These are phyloP conservation scores for Mycena floridula DNA, from an alignment of 768 basidiomycete species.

Conservation along the genomic window DNA sequence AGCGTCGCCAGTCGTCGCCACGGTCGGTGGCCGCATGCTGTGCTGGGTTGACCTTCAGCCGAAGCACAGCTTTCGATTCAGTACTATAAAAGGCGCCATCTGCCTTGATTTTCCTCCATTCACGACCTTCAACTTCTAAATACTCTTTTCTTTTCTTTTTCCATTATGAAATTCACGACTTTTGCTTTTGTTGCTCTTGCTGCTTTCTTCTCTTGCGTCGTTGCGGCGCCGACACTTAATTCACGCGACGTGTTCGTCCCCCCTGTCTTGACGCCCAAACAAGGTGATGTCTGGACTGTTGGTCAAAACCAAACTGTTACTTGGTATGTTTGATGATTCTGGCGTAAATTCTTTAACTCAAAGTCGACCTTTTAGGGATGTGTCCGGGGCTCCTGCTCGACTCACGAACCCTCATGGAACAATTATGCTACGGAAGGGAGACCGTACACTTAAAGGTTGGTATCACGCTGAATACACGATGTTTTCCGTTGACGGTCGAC, in stretches of 20 bases:
- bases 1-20: no score
- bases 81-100: no score
- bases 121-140: background rate
- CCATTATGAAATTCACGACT: slow-evolving; percentile 2
- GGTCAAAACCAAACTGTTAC: slow-evolving; percentile 34
- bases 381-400: slow-evolving; percentile 30
- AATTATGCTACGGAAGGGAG: slow-evolving; percentile 34
- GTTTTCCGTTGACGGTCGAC: background rate
- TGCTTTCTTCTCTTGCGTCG: slow-evolving; percentile 21
- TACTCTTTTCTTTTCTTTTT: background rate
- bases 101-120: no score
- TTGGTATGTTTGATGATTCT: slow-evolving; percentile 30
- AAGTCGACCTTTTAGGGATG: slow-evolving; percentile 26
- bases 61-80: no score
- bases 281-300: slow-evolving; percentile 31
- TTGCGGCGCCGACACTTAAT: slow-evolving; percentile 22
- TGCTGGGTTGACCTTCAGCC: no score
- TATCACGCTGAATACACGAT: background rate
- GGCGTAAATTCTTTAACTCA: slow-evolving; percentile 7
- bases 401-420: slow-evolving; percentile 41
- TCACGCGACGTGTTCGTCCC: slow-evolving; percentile 46
- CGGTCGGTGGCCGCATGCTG: no score
- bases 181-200: slow-evolving; percentile 14
- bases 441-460: slow-evolving; percentile 14
- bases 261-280: slow-evolving; percentile 28